phyloP scores from a whole-genome alignment of 2,329 filamentous ascomycete genomes.

The Apiospora malaysiana region DNA sequence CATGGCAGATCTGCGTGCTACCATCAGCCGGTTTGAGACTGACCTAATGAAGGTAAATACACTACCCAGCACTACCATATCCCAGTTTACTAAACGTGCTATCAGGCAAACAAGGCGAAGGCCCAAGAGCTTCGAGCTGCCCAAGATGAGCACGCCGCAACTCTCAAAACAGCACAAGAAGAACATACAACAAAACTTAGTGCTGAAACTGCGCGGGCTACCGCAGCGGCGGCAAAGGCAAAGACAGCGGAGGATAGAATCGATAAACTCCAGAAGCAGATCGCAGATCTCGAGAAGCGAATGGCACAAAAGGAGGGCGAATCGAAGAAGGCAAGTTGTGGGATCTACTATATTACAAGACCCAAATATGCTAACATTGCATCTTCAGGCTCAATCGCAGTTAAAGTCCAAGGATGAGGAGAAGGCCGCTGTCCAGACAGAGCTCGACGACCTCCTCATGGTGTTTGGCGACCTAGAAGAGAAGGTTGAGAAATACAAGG shows the following conservation, averaged over 20 bases:
- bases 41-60: conserved; percentile 62
- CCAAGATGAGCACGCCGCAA: conserved; percentile 48
- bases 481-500: conserved; percentile 77
- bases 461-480: conserved; percentile 83
- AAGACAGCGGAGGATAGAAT: conserved; percentile 53
- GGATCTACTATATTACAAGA: conserved; percentile 17
- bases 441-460: conserved; percentile 82
- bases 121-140: conserved; percentile 63
- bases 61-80: background rate
- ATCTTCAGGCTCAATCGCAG: conserved; percentile 35
- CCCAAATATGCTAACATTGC: conserved; percentile 26
- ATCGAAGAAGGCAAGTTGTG: background rate
- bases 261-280: conserved; percentile 56
- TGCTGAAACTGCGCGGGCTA: conserved; percentile 27
- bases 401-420: conserved; percentile 63
- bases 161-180: conserved; percentile 53
- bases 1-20: conserved; percentile 40
- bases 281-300: conserved; percentile 42
- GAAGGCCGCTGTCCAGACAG: conserved; percentile 68
- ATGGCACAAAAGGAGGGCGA: background rate
- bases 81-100: conserved; percentile 29
- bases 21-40: conserved; percentile 64
- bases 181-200: conserved; percentile 51
- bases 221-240: conserved; percentile 30
- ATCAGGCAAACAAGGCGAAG: conserved; percentile 64